Base-by-base conservation (phyloP, 164 flowering plant species). In the Aristolochia fimbriata region DNA sequence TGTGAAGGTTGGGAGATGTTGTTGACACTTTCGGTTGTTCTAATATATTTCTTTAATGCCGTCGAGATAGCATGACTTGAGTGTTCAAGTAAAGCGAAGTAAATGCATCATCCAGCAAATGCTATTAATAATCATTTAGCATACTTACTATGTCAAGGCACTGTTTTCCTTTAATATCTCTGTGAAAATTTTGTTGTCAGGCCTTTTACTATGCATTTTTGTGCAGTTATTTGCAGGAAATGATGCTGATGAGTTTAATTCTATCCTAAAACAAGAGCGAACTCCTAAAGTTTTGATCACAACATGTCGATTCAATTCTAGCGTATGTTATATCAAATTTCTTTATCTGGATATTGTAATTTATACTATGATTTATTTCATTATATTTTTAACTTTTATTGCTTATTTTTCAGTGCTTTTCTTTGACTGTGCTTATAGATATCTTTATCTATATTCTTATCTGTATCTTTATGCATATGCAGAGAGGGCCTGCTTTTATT, bases 401-500 rank as follows among this genome's bases (percentile, higher is more conserved):
- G 49, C 30, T 23, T 33, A 15, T 16, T 17, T 52, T 41, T 37
- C 17, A 2, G 2, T 15, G 17, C 27, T 24, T 13, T 14, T 24
- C 16, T 22, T 25, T 55, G n/a, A 25, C 19, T 27, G 33, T 22
- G 30, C 3, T n/a, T n/a, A n/a, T n/a, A n/a, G n/a, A n/a, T n/a
- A n/a, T n/a, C n/a, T n/a, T n/a, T n/a, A n/a, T n/a, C n/a, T n/a
- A n/a, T n/a, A n/a, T n/a, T n/a, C n/a, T n/a, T n/a, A n/a, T n/a
- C 30, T 2, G 5, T 27, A 27, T 27, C 30, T 27, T 2, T 27
- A 27, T 27, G 3, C 5, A 5, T 27, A 5, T 77, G 51, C 87
- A 91, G 98, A 84, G 96, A 66, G 97, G 97, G 48, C 99, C 97
- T 59, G 92, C 78, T 21, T 90, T 93, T 69, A 81, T 90, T 62